phyloP scores from a whole-genome alignment of 345 rosid species.

The Noccaea bulbosa region DNA sequence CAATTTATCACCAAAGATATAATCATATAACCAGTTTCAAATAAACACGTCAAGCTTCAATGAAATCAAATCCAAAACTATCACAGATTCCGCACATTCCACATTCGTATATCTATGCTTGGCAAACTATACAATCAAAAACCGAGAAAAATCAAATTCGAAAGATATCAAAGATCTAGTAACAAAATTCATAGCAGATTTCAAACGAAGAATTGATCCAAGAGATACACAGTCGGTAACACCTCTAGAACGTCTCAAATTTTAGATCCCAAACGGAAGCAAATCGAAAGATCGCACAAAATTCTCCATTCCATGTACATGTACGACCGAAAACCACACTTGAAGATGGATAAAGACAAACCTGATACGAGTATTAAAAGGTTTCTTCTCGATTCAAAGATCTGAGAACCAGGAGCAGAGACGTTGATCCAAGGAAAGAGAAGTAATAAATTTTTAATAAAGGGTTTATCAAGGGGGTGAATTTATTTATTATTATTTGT shows the following conservation, averaged over 20 bases:
- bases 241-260: background rate
- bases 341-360: constrained; percentile 23
- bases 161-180: constrained; percentile 22
- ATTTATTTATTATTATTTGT: background rate
- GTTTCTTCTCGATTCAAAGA: constrained; percentile 35
- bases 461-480: constrained; percentile 39
- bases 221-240: background rate
- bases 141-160: constrained; percentile 10
- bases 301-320: background rate
- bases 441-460: constrained; percentile 26
- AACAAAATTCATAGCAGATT: background rate
- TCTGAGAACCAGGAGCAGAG: constrained; percentile 37
- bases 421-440: constrained; percentile 38
- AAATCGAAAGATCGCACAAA: background rate
- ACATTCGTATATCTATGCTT: constrained; percentile 16
- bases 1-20: constrained; percentile 5
- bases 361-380: constrained; percentile 31
- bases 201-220: constrained; percentile 9
- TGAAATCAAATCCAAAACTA: constrained; percentile 17
- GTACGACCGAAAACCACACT: background rate
- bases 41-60: background rate
- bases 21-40: constrained; percentile 2
- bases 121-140: constrained; percentile 15
- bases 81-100: background rate
- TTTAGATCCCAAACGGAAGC: constrained; percentile 34